Evolutionary conservation across 2,329 filamentous ascomycete species (phyloP).

Genomic region (Trichophyton verrucosum): DNA sequence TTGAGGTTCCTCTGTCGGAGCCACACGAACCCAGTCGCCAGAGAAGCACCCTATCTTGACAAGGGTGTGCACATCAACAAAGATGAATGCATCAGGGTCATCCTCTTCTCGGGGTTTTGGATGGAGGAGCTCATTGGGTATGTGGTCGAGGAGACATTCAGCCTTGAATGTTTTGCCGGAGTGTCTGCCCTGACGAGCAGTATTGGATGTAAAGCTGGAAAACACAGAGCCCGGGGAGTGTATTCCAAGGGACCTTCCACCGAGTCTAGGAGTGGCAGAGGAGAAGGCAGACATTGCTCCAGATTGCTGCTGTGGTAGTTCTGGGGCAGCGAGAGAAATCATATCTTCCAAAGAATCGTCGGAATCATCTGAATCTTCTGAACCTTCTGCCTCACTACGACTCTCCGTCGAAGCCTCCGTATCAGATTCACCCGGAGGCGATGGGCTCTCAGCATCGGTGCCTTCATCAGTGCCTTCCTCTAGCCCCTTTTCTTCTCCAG

Average conservation of each 20-base stretch:
- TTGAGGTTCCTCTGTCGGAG: constrained; percentile 59
- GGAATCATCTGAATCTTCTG: constrained; percentile 60
- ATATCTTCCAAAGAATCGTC: constrained; percentile 89
- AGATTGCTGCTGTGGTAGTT: constrained; percentile 61
- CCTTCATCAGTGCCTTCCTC: constrained; percentile 33
- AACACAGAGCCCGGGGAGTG: constrained; percentile 79
- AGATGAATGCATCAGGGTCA: constrained; percentile 73
- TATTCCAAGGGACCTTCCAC: constrained; percentile 56
- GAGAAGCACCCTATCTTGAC: constrained; percentile 92
- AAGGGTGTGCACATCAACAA: constrained; percentile 75
- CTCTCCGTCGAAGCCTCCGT: constrained; percentile 37
- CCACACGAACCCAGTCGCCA: constrained; percentile 87
- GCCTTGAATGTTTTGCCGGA: constrained; percentile 73
- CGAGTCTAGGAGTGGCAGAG: constrained; percentile 67
- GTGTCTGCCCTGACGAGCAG: constrained; percentile 58
- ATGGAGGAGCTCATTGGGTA: constrained; percentile 68
- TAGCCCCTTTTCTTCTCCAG: constrained; percentile 59
- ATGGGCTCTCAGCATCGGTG: constrained; percentile 42
- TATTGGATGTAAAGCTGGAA: constrained; percentile 76
- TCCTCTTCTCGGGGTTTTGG: constrained; percentile 76
- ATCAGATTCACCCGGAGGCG: constrained; percentile 50
- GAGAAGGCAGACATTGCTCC: constrained; percentile 70
- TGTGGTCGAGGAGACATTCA: constrained; percentile 58
- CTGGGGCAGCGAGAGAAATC: constrained; percentile 74
- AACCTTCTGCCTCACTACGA: constrained; percentile 80